These are phyloP conservation scores for Acidiella bohemica DNA, from an alignment of 495 filamentous ascomycete species.

Conservation along the genomic window DNA sequence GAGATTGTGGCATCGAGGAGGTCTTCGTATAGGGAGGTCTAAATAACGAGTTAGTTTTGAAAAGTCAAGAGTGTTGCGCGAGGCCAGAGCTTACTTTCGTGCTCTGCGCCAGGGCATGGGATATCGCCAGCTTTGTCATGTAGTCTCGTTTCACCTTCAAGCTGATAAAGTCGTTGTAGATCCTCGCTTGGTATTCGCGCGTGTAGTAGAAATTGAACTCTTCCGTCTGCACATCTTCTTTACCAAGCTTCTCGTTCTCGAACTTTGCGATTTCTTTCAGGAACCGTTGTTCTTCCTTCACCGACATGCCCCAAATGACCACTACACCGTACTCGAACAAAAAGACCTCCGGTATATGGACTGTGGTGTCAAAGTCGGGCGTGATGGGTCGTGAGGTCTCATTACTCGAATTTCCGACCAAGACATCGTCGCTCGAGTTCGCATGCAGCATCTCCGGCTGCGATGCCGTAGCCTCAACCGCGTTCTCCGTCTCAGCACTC, in stretches of 20 bases:
- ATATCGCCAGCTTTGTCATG: slow-evolving; percentile 96
- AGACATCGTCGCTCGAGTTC: neutral
- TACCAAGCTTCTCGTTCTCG: slow-evolving; percentile 72
- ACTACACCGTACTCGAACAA: slow-evolving; percentile 97
- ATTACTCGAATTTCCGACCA: neutral
- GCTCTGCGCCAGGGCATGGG: slow-evolving; percentile 84
- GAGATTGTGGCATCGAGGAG: slow-evolving; percentile 87
- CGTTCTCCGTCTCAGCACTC: neutral
- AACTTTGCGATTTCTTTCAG: slow-evolving; percentile 93
- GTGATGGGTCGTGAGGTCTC: slow-evolving; percentile 12
- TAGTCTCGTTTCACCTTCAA: slow-evolving; percentile 84
- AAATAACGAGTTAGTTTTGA: too few species aligned
- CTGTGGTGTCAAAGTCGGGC: slow-evolving; percentile 53
- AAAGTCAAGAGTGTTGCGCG: too few species aligned
- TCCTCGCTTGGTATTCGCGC: slow-evolving; percentile 86
- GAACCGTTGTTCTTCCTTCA: slow-evolving; percentile 70
- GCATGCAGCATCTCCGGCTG: neutral
- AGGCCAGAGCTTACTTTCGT: slow-evolving; percentile 58
- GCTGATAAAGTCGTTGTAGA: slow-evolving; percentile 98
- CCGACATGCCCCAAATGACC: slow-evolving; percentile 98
- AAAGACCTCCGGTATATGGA: slow-evolving; percentile 88
- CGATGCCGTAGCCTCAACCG: neutral
- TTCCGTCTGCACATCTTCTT: slow-evolving; percentile 84
- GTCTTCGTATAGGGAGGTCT: slow-evolving; percentile 96
- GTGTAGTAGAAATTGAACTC: slow-evolving; percentile 99